Evolutionary conservation across 2,329 filamentous ascomycete genomes (phyloP).

Genomic region (Helotiales sp.): DNA sequence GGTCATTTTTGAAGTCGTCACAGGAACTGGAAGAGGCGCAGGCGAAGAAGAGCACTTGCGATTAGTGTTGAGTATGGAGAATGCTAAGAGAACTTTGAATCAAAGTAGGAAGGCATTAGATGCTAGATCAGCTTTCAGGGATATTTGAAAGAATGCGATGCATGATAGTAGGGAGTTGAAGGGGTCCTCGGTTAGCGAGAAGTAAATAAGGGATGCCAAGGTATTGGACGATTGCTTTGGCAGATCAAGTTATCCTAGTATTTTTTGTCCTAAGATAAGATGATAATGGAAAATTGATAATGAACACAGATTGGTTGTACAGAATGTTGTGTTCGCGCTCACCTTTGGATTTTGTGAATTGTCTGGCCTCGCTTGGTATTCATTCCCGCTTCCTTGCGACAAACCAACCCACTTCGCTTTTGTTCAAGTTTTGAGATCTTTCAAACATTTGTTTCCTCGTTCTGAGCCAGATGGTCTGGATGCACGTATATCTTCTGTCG

Average conservation of each 20-base stretch:
- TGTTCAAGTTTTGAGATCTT: no score
- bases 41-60: constrained; percentile 47
- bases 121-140: constrained; percentile 14
- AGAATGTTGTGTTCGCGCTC: background rate
- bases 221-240: background rate
- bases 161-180: constrained; percentile 25
- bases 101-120: background rate
- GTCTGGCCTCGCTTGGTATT: no score
- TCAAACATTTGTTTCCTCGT: no score
- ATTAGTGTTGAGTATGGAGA: constrained; percentile 51
- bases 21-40: constrained; percentile 46
- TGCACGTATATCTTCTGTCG: no score
- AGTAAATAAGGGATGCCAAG: background rate
- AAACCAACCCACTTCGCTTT: no score
- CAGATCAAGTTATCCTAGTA: background rate
- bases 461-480: no score
- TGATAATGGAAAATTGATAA: background rate
- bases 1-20: constrained; percentile 52
- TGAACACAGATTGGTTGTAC: background rate
- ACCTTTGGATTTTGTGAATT: background rate
- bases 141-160: constrained; percentile 29
- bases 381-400: no score
- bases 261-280: no score
- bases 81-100: constrained; percentile 40
- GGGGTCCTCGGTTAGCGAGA: background rate